phyloP scores from a whole-genome alignment of 2,329 filamentous ascomycete genomes.

The Trichophyton schoenleinii region DNA sequence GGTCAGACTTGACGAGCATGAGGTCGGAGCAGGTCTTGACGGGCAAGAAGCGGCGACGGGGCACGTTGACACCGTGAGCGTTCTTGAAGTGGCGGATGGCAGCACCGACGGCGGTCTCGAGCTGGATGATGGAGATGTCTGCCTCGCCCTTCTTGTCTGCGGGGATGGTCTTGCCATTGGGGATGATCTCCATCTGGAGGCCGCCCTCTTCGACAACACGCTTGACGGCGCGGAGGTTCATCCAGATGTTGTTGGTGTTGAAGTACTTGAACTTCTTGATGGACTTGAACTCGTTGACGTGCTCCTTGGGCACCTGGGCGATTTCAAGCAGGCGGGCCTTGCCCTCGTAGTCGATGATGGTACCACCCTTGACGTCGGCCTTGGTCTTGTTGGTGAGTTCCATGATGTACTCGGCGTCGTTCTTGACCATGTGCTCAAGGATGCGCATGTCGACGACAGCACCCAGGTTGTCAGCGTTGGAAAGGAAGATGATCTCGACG shows the following conservation, averaged over 20 bases:
- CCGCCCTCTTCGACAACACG: slow-evolving; percentile 97
- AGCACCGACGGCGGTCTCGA: slow-evolving; percentile 95
- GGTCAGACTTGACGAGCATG: slow-evolving; percentile 98
- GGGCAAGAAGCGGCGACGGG: slow-evolving; percentile 91
- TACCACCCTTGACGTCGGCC: slow-evolving; percentile 99
- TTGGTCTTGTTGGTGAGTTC: slow-evolving; percentile 99
- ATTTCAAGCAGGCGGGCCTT: slow-evolving; percentile 95
- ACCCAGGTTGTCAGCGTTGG: slow-evolving; percentile 97
- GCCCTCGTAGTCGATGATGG: slow-evolving; percentile 98
- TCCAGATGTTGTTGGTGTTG: slow-evolving; percentile 99
- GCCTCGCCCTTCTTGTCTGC: slow-evolving; percentile 99
- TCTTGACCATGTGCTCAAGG: slow-evolving; percentile 98
- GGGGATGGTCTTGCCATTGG: slow-evolving; percentile 96
- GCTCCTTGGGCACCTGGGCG: slow-evolving; percentile 98
- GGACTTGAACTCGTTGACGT: slow-evolving; percentile 99
- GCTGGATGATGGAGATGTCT: slow-evolving; percentile 91
- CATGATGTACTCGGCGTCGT: slow-evolving; percentile 97
- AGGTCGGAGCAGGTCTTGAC: slow-evolving; percentile 99
- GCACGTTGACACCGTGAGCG: slow-evolving; percentile 97
- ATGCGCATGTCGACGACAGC: slow-evolving; percentile 97
- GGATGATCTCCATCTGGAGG: slow-evolving; percentile 98
- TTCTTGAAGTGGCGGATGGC: slow-evolving; percentile 98
- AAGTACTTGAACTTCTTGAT: slow-evolving; percentile 99
- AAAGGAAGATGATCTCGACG: slow-evolving; percentile 96
- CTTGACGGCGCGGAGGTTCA: slow-evolving; percentile 96